Percentiles rank a stretch among this genome's conserved stretches.
Evolutionary conservation across 352 stramenopile genomes (phyloP).

Genomic region (Phytophthora chlamydospora): DNA sequence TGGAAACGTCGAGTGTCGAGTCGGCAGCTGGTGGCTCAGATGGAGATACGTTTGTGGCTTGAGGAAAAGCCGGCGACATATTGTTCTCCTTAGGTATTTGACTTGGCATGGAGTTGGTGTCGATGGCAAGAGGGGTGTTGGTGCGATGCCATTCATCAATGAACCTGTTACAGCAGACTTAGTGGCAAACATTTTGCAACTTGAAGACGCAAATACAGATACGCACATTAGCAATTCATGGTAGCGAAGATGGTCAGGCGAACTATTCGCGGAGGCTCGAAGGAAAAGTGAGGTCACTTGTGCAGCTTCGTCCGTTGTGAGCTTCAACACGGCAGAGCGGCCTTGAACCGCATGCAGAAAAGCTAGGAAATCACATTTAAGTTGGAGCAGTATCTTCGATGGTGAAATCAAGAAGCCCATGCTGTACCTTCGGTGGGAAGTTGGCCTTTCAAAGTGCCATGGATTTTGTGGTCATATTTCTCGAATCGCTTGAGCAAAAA

Average conservation of each 20-base stretch:
- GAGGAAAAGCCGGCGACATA: neutral
- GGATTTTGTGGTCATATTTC: constrained; percentile 45
- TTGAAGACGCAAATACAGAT: neutral
- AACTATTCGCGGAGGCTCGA: constrained; percentile 33
- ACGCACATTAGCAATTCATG: constrained; percentile 43
- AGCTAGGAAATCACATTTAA: constrained; percentile 11
- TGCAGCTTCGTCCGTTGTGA: constrained; percentile 43
- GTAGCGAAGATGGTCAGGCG: constrained; percentile 35
- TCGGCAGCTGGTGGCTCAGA: neutral
- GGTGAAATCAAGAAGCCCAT: no score
- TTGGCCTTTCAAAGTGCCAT: constrained; percentile 30
- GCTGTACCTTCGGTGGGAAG: constrained; percentile 41
- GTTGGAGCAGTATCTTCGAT: no score
- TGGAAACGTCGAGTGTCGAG: neutral
- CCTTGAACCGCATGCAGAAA: constrained; percentile 46
- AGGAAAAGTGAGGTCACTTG: constrained; percentile 46
- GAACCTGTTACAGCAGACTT: constrained; percentile 13
- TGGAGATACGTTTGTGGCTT: constrained; percentile 1
- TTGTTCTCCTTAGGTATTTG: no score
- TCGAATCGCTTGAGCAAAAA: constrained; percentile 45
- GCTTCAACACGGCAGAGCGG: constrained; percentile 31
- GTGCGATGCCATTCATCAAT: constrained; percentile 22
- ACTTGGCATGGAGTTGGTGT: neutral
- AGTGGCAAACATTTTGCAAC: neutral
- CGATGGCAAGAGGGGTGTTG: neutral